Percentiles rank a stretch among this genome's conserved stretches.
Conservation (phyloP, 1,284 basidiomycete genomes). For the Vanrija pseudolonga region DNA sequence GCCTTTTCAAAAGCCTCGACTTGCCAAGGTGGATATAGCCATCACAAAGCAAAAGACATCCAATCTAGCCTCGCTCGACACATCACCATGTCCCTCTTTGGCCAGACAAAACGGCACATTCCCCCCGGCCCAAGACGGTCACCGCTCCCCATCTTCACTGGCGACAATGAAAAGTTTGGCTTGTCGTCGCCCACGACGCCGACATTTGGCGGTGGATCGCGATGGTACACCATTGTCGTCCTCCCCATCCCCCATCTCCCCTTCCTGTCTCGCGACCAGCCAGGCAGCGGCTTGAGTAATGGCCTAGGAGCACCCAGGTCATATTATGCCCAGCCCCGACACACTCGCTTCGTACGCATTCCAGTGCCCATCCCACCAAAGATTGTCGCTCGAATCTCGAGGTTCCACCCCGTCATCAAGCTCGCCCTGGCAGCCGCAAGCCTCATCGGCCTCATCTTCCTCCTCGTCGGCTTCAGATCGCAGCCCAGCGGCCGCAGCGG, state of each 20-base stretch:
- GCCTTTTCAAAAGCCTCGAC: no score
- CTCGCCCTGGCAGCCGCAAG: constrained; percentile 55
- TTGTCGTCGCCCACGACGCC: constrained; percentile 22
- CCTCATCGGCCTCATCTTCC: constrained; percentile 51
- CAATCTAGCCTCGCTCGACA: no score
- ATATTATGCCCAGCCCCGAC: constrained; percentile 5
- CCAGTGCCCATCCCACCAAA: constrained; percentile 62
- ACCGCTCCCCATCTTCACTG: constrained; percentile 41
- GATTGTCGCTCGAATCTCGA: constrained; percentile 52
- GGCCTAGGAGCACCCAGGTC: constrained; percentile 8
- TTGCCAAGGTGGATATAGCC: no score
- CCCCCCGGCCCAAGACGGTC: constrained; percentile 38
- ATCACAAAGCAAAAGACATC: no score
- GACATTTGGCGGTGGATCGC: constrained; percentile 12
- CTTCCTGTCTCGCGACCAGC: constrained; percentile 9
- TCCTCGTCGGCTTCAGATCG: constrained; percentile 58
- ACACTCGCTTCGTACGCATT: constrained; percentile 27
- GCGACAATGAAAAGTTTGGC: constrained; percentile 38
- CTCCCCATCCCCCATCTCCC: constrained; percentile 40
- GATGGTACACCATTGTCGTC: constrained; percentile 39
- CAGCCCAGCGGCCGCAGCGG: constrained; percentile 51
- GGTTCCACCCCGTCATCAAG: constrained; percentile 55
- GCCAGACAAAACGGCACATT: constrained; percentile 45
- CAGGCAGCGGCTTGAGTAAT: constrained; percentile 13
- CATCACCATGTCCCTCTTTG: constrained; percentile 47